Evolutionary conservation across 2,329 filamentous ascomycete genomes (phyloP), one percentile per base, ranked within the genome.

Genomic region (Dothideomycetidae sp.): DNA sequence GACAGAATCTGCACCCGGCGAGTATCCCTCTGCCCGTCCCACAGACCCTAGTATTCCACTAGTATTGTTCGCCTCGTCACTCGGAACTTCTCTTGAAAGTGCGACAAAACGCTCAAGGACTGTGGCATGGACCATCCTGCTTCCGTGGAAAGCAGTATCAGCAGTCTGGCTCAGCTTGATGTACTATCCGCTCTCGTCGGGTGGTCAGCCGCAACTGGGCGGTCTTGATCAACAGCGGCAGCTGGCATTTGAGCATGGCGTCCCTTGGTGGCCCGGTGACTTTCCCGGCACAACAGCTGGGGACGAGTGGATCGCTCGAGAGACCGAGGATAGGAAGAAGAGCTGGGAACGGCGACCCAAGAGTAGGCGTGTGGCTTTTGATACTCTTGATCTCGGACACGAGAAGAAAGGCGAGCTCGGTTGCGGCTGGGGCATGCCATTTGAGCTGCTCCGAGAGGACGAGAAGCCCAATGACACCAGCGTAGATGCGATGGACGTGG

Each of bases 141-240:
- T 90, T 3, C 90, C 90, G 0, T 94, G 88, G 84, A 85, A 82
- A 53, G 93, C 82, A 49, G 79, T 96, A 23, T 65, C 75, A 23
- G 74, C 83, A 0, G 66, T 94, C 19, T 98, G 90, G 90, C 79
- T 88, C 49, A 76, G 74, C 32, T 60, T 96, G 10, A 78, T 93
- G 60, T 84, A 84, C 52, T 84, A 78, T 42, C 82, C 83, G 0
- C 66, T 92, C 1, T 80, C 76, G 0, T 80, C 76, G 1, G 85
- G 85, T 5, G 78, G 79, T 0, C 92, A 84, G 42, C 80, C 83
- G 1, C 70, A 78, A 15, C 84, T 93, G 47, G 88, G 82, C 1
- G 88, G 90, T 0, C 51, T 94, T 19, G 68, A 82, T 31, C 81
- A 98, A 57, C 67, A 75, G 35, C 72, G 76, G 23, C 88, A 96